Base-by-base conservation (phyloP, 1,139 yeast species). In the Lodderomyces oxycetoniae region DNA sequence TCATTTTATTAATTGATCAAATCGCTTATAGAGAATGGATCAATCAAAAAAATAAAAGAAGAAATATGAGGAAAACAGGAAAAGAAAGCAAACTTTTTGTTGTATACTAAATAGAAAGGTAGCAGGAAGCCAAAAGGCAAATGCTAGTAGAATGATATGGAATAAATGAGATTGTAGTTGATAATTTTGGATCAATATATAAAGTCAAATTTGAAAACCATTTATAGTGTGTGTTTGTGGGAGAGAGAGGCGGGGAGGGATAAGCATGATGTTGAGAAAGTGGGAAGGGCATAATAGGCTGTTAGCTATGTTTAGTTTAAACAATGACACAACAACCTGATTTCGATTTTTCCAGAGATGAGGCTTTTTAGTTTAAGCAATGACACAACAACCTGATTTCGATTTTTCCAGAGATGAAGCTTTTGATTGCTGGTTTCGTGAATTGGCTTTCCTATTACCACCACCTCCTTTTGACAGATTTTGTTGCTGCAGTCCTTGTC, bases 1-100 rank as follows among this genome's bases (percentile, higher is more conserved):
- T 55, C 97, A 93, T 61, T 91, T 93, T 58, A 86, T 91, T 52
- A 91, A 91, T 59, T 91, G 61, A 37, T 26, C 22, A 19, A 19
- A 10, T 19, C 10, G 22, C 9, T 19, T 19, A 10, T 19, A 19
- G 22, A 7, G 22, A 19, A 19, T 19, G 22, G 22, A 7, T 19
- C 10, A 19, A 19, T 19, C 10, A 7, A 7, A 10, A 19, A 19
- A 7, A 7, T 19, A 7, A 19, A 19, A 19, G 10, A 19, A 19
- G 7, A 19, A 19, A 19, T 10, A 19, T 7, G 22, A 19, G 10
- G 10, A 19, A 19, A 19, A 19, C 7, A 32, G 29, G 16, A 15
- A 22, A 17, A 27, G 21, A 7, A 16, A 11, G 10, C 10, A 6
- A 14, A 9, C 11, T 8, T 7, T 9, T 6, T 24, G 6, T 24